phyloP scores from a whole-genome alignment of 1,284 basidiomycete species.

The Omphalotus olearius region DNA sequence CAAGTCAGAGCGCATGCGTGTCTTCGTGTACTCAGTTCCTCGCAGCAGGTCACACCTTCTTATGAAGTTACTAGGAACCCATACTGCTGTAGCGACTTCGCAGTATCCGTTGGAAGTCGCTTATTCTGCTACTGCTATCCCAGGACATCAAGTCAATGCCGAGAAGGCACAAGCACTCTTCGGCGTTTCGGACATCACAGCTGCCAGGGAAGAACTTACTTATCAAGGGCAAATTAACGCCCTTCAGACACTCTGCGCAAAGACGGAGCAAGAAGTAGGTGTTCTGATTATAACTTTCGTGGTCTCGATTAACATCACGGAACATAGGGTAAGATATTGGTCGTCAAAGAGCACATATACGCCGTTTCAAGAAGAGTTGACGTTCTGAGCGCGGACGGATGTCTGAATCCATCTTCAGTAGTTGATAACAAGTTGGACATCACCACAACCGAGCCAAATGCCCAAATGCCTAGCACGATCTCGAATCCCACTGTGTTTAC shows the following conservation, averaged over 20 bases:
- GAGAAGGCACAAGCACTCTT: too few relatives aligned
- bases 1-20: too few relatives aligned
- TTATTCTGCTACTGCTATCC: neutral
- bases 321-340: conserved; percentile 3
- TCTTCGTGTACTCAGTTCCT: conserved; percentile 7
- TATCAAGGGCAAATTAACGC: neutral
- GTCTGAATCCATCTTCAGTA: neutral
- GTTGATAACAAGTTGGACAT: conserved; percentile 4
- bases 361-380: neutral
- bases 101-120: conserved; percentile 6
- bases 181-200: neutral
- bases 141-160: too few relatives aligned
- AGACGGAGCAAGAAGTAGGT: conserved; percentile 2
- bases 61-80: conserved; percentile 1
- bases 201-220: conserved; percentile 4
- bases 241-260: conserved; percentile 1
- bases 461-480: too few relatives aligned
- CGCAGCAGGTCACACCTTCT: conserved; percentile 6
- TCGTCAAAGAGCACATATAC: conserved; percentile 7
- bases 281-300: neutral
- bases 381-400: neutral
- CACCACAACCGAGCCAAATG: neutral
- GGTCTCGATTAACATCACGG: neutral
- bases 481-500: conserved; percentile 11
- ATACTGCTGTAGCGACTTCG: neutral